These are phyloP conservation scores for Candida vaughaniae DNA, from an alignment of 805 yeast species.

Conservation along the genomic window DNA sequence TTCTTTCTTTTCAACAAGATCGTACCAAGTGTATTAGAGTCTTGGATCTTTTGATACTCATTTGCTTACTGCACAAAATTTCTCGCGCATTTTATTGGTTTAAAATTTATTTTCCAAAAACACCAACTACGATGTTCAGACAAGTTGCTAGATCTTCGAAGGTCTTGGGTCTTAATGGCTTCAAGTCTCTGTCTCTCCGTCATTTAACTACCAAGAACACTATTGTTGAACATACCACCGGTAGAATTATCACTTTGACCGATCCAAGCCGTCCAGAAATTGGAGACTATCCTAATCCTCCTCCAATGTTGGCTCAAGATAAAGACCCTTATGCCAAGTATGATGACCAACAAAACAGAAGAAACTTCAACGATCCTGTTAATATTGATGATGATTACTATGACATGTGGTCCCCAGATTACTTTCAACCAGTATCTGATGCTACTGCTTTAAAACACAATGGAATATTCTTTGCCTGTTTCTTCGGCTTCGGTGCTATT, in stretches of 20 bases:
- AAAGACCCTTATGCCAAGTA: conserved; percentile 71
- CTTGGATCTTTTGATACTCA: no score
- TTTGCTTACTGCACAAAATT: conserved; percentile 7
- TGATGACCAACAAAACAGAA: conserved; percentile 79
- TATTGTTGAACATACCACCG: conserved; percentile 40
- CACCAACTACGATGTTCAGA: conserved; percentile 7
- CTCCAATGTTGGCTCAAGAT: conserved; percentile 57
- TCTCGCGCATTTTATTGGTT: conserved; percentile 11
- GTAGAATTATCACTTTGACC: conserved; percentile 37
- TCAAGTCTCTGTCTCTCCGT: conserved; percentile 11
- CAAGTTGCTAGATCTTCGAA: conserved; percentile 5
- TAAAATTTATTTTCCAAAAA: conserved; percentile 4
- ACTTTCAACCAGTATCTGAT: conserved; percentile 59
- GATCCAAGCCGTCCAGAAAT: conserved; percentile 43
- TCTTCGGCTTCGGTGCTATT: conserved; percentile 44
- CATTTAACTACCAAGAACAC: conserved; percentile 34
- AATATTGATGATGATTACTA: conserved; percentile 70
- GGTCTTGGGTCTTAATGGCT: conserved; percentile 2
- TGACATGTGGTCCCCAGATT: conserved; percentile 87
- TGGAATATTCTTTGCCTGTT: conserved; percentile 43
- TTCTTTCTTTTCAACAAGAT: no score
- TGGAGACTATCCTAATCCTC: conserved; percentile 65
- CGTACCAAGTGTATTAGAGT: no score
- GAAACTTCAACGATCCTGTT: conserved; percentile 72
- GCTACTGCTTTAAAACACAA: conserved; percentile 59